Evolutionary conservation across 1,139 yeast genomes (phyloP).

Genomic region (Saccharomyces hybrid): DNA sequence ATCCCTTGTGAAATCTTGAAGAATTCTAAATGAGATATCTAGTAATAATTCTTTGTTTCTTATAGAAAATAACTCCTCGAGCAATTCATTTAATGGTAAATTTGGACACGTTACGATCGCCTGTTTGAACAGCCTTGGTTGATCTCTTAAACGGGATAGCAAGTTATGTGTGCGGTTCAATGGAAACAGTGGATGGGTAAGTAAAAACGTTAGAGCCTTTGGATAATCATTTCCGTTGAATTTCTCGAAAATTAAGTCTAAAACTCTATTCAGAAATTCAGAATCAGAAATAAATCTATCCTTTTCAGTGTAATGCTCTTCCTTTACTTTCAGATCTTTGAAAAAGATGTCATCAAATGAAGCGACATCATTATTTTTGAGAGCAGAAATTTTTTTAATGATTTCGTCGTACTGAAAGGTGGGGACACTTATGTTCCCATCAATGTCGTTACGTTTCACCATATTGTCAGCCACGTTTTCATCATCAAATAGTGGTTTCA

Average conservation of each 20-base stretch:
- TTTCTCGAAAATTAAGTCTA: conserved; percentile 39
- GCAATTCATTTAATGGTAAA: conserved; percentile 54
- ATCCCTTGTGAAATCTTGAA: conserved; percentile 45
- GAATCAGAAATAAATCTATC: conserved; percentile 60
- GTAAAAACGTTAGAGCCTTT: conserved; percentile 62
- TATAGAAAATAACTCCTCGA: conserved; percentile 47
- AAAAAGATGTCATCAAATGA: conserved; percentile 30
- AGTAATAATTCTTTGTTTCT: conserved; percentile 57
- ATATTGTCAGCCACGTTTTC: conserved; percentile 14
- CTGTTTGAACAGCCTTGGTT: conserved; percentile 65
- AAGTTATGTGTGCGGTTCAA: conserved; percentile 47
- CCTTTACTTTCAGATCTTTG: conserved; percentile 27
- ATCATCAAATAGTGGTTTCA: conserved; percentile 20
- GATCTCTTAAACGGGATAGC: conserved; percentile 41
- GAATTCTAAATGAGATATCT: conserved; percentile 59
- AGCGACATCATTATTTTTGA: conserved; percentile 10
- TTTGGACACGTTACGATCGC: conserved; percentile 75
- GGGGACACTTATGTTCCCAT: conserved; percentile 4
- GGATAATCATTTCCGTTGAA: conserved; percentile 34
- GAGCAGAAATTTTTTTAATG: conserved; percentile 18
- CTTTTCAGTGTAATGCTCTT: conserved; percentile 51
- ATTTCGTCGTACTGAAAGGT: conserved; percentile 27
- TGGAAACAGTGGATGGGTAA: conserved; percentile 86
- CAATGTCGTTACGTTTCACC: conserved; percentile 3
- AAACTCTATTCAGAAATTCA: conserved; percentile 45